Conservation (phyloP, 495 filamentous ascomycete genomes). For the Penicillium parvum region DNA sequence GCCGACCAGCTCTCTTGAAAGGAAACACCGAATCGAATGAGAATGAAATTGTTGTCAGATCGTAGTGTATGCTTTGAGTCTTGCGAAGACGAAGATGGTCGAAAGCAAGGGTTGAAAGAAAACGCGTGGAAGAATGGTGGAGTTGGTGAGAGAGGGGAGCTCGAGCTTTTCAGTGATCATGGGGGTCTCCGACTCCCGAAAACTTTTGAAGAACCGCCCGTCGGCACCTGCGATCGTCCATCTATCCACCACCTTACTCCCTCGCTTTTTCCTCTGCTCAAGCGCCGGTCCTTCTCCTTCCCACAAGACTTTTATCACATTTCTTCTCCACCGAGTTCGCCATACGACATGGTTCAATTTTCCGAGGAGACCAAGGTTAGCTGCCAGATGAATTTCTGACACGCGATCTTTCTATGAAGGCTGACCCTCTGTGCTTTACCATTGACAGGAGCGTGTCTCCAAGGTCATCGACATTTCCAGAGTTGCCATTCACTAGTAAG, state of each 20-base stretch:
- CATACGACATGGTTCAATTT: conserved; percentile 68
- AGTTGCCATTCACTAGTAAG: conserved; percentile 93
- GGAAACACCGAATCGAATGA: not conserved
- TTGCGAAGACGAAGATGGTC: no score
- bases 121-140: not conserved
- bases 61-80: no score
- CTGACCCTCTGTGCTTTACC: conserved; percentile 8
- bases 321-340: not conserved
- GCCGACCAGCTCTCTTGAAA: conserved; percentile 7
- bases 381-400: conserved; percentile 1
- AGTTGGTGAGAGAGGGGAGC: not conserved
- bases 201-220: conserved; percentile 31
- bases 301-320: not conserved
- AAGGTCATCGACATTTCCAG: conserved; percentile 91
- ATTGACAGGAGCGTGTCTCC: conserved; percentile 82
- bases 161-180: conserved; percentile 4
- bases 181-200: conserved; percentile 26
- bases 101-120: no score
- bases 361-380: conserved; percentile 94
- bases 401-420: not conserved
- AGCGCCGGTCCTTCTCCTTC: not conserved
- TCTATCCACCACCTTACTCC: conserved; percentile 5
- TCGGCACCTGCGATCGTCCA: conserved; percentile 5
- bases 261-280: not conserved
- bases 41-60: no score